Evolutionary conservation across 108 stramenopile genomes (phyloP).

Genomic region (Cyclostephanos tholiformis): DNA sequence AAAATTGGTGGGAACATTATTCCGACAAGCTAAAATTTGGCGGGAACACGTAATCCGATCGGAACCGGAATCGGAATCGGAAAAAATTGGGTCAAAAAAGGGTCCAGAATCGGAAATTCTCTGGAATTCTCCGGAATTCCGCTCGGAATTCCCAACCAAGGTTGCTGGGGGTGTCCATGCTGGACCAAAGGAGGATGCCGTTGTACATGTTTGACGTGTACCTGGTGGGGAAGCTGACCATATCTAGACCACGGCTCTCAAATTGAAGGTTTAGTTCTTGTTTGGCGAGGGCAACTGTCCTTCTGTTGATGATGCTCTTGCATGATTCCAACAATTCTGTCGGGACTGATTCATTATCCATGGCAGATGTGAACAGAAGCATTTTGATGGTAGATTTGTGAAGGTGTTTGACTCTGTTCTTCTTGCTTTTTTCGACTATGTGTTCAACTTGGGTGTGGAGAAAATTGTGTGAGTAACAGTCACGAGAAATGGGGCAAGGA

Average conservation of each 20-base stretch:
- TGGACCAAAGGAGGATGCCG: too few species aligned
- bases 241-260: background rate
- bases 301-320: background rate
- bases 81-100: too few species aligned
- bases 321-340: background rate
- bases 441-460: background rate
- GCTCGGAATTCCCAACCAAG: too few species aligned
- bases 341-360: background rate
- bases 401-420: background rate
- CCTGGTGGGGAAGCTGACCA: background rate
- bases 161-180: background rate
- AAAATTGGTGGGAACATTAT: too few species aligned
- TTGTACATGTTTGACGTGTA: too few species aligned
- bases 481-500: background rate
- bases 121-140: too few species aligned
- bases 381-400: background rate
- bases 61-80: too few species aligned
- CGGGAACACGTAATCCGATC: too few species aligned
- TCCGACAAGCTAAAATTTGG: too few species aligned
- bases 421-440: background rate
- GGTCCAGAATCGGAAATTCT: too few species aligned
- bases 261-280: background rate
- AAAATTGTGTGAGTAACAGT: background rate
- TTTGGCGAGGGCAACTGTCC: too few species aligned
- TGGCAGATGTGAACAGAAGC: background rate